These are phyloP conservation scores for Thelonectria rubi DNA, from an alignment of 2,329 filamentous ascomycete species.

Conservation along the genomic window DNA sequence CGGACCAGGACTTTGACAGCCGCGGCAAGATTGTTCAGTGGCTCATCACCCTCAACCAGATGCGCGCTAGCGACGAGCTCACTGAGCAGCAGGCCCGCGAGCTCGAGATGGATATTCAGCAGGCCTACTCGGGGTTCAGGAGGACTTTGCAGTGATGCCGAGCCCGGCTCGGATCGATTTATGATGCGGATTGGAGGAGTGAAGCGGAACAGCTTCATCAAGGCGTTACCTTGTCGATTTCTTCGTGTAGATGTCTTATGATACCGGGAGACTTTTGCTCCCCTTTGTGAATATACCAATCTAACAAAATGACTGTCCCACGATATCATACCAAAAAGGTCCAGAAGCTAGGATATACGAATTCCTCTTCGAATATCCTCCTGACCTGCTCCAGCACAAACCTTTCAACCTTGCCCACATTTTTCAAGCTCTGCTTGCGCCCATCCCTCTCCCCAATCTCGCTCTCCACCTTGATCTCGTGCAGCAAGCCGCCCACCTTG, in stretches of 20 bases:
- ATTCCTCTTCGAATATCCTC: constrained; percentile 97
- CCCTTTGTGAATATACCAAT: constrained; percentile 33
- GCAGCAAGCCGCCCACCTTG: constrained; percentile 77
- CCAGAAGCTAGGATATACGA: constrained; percentile 98
- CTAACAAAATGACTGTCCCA: constrained; percentile 16
- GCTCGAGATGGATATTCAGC: constrained; percentile 90
- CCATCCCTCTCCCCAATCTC: constrained; percentile 94
- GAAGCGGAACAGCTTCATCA: constrained; percentile 25
- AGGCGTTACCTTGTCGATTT: neutral
- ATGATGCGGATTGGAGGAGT: constrained; percentile 10
- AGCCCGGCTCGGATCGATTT: neutral
- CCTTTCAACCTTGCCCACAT: constrained; percentile 97
- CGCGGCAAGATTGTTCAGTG: constrained; percentile 98
- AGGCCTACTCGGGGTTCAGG: constrained; percentile 95
- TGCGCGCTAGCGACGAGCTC: constrained; percentile 93
- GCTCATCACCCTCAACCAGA: constrained; percentile 96
- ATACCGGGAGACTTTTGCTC: constrained; percentile 10
- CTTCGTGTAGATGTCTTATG: constrained; percentile 9
- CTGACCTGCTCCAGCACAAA: constrained; percentile 97
- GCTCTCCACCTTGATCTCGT: constrained; percentile 95
- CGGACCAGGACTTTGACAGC: constrained; percentile 92
- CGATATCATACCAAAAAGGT: constrained; percentile 83
- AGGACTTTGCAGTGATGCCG: constrained; percentile 68
- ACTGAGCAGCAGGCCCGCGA: constrained; percentile 88
- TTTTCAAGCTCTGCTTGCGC: constrained; percentile 94